Base-by-base conservation (phyloP, 768 basidiomycete genomes). In the Mycena galericulata region DNA sequence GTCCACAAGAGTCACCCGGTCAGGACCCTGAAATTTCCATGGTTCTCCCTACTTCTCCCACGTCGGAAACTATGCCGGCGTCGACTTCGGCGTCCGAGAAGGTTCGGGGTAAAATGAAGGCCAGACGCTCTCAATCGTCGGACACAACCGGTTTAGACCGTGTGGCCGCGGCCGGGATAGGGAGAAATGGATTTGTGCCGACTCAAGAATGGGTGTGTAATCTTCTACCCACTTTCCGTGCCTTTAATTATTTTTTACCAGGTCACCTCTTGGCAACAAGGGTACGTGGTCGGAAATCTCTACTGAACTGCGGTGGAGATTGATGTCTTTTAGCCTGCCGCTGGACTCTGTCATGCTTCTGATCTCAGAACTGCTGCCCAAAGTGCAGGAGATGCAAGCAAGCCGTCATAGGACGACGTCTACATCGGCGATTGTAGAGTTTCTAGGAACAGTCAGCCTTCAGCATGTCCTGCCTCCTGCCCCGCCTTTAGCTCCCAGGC, bases 201-300 rank as follows among this genome's bases (percentile, higher is more conserved):
- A 98, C 96, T 4, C 95, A 98, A 77, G 95, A 96, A 88, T 99
- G 98, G 97, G 96, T 95, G 70, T 62, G 86, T 74, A n/a, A 45
- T 64, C 41, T 50, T 62, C 11, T 45, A 41, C 32, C 10, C 17
- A 6, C 14, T 36, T 7, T 10, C 9, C 9, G 34, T 45, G 34
- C 36, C 26, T 46, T 36, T 18, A 66, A 29, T 14, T 15, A 43
- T 56, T 54, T 58, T 22, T 65, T 51, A n/a, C 46, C 3, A 93
- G 93, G 92, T 96, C 5, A 88, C 93, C 24, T 96, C 96, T 2
- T 99, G 97, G 97, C 94, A 97, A 73, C 95, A 97, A 86, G 97
- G 97, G 95, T 95, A 72, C 76, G 82, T 66, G 61, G 43, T 57
- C 45, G 59, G 55, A 53, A 18, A 24, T 60, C 51, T 56, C n/a